These are phyloP conservation scores for Metschnikowia matae DNA, from an alignment of 805 yeast genomes.

Conservation along the genomic window DNA sequence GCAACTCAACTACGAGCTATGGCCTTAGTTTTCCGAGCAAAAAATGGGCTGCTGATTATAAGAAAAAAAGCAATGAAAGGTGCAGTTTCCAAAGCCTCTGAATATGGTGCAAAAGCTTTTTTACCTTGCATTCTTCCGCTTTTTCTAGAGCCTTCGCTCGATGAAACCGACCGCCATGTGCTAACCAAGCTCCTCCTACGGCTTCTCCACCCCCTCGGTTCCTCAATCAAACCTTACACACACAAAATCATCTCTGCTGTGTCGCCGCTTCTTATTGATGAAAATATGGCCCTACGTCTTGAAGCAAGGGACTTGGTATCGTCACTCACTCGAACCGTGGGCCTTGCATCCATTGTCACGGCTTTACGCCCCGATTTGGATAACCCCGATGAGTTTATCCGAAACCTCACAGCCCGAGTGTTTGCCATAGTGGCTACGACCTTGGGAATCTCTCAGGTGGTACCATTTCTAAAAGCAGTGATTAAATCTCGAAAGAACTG, in stretches of 20 bases:
- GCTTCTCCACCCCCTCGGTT: conserved; percentile 61
- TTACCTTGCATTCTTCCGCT: conserved; percentile 74
- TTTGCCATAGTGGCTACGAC: conserved; percentile 82
- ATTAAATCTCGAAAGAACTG: conserved; percentile 71
- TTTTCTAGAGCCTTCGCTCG: conserved; percentile 64
- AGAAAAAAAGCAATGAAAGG: conserved; percentile 69
- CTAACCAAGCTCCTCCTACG: conserved; percentile 74
- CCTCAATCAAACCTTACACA: conserved; percentile 64
- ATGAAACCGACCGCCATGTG: conserved; percentile 79
- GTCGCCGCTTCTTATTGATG: conserved; percentile 77
- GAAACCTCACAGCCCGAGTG: conserved; percentile 72
- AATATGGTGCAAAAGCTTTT: conserved; percentile 65
- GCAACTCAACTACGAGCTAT: conserved; percentile 56
- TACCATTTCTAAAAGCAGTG: conserved; percentile 82
- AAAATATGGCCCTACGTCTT: conserved; percentile 64
- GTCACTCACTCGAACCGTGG: conserved; percentile 74
- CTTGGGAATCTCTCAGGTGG: conserved; percentile 61
- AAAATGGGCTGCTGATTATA: conserved; percentile 68
- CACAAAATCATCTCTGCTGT: conserved; percentile 68
- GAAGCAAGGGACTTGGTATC: conserved; percentile 80
- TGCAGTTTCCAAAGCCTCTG: conserved; percentile 57
- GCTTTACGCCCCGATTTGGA: conserved; percentile 79
- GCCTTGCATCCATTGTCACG: conserved; percentile 74
- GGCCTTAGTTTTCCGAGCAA: conserved; percentile 61
- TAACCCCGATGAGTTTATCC: conserved; percentile 72